Percentiles rank a stretch among this genome's conserved stretches.
phyloP scores from a whole-genome alignment of 1,284 basidiomycete species.

The Cutaneotrichosporon sp. region DNA sequence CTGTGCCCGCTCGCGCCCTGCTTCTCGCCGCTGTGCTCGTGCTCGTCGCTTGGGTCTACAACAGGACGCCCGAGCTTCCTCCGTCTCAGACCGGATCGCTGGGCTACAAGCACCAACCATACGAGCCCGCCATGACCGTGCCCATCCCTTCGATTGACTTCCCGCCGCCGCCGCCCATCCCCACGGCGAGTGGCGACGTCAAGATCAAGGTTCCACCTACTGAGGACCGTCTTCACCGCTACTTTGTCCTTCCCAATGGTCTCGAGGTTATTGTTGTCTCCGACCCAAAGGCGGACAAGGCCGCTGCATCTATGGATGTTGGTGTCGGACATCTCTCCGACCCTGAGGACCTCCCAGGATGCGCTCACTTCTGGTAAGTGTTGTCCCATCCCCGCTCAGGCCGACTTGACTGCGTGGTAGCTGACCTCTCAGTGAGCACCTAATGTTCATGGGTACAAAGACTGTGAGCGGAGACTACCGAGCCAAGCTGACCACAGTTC shows the following conservation, averaged over 20 bases:
- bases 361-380: constrained; percentile 48
- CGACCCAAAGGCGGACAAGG: constrained; percentile 86
- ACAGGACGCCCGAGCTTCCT: constrained; percentile 1
- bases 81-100: not conserved
- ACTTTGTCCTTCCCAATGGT: constrained; percentile 81
- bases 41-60: not conserved
- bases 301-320: constrained; percentile 90
- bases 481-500: constrained; percentile 55
- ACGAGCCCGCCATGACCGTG: constrained; percentile 1
- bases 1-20: not conserved
- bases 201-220: constrained; percentile 60
- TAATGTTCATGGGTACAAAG: constrained; percentile 73
- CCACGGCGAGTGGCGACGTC: constrained; percentile 46
- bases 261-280: constrained; percentile 81
- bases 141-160: constrained; percentile 11
- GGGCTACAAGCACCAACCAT: not conserved
- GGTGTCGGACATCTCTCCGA: constrained; percentile 92
- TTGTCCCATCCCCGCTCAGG: too few relatives aligned
- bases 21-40: not conserved
- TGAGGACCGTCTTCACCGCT: constrained; percentile 67
- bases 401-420: too few relatives aligned
- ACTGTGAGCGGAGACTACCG: constrained; percentile 32
- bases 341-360: constrained; percentile 62
- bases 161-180: constrained; percentile 35
- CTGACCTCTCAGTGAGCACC: constrained; percentile 73